Evolutionary conservation across 2,329 filamentous ascomycete species (phyloP), one percentile per base, ranked within the genome.

Genomic region (Phialophora tarda): DNA sequence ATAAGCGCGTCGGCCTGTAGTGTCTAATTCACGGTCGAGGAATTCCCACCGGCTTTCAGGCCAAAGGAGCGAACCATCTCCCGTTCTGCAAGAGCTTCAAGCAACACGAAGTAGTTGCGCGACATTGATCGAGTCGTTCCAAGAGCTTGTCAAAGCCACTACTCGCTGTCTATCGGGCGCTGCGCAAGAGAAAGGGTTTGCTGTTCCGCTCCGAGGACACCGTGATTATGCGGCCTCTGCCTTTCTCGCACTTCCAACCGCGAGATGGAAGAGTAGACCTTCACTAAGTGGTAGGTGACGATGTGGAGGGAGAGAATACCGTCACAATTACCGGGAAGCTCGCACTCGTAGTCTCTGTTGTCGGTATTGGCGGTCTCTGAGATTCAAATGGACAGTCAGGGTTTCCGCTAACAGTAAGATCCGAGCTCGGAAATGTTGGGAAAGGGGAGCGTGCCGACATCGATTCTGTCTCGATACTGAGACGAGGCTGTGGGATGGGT

Each of bases 401-500:
- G 7, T 7, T n/a, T 7, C 38, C 14, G 17, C 38, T 44, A 2
- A 8, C 17, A 6, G 38, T n/a, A n/a, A 17, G 38, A n/a, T 17
- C 38, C 17, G 38, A n/a, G 38, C 38, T 44, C 38, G 17, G 38
- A n/a, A 8, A 44, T 44, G 10, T 44, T n/a, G 38, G 17, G 6
- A 44, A 17, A 1, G 38, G 38, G 38, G 53, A 38, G 21, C 55
- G 12, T 14, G 50, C 26, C 10, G 63, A 56, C 23, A 14, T 30
- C 21, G 59, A 34, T 28, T 21, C 57, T 32, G 17, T n/a, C 38
- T 44, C 38, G 38, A 61, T 24, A 28, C 32, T 61, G 14, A 51
- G 59, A 14, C 23, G 23, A 21, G 59, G 51, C 7, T 62, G 30
- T 10, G 65, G 65, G 23, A 44, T 14, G 14, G 61, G 65, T 2